Conservation (phyloP, 2,329 filamentous ascomycete species). For the Apiospora kogelbergensis region DNA sequence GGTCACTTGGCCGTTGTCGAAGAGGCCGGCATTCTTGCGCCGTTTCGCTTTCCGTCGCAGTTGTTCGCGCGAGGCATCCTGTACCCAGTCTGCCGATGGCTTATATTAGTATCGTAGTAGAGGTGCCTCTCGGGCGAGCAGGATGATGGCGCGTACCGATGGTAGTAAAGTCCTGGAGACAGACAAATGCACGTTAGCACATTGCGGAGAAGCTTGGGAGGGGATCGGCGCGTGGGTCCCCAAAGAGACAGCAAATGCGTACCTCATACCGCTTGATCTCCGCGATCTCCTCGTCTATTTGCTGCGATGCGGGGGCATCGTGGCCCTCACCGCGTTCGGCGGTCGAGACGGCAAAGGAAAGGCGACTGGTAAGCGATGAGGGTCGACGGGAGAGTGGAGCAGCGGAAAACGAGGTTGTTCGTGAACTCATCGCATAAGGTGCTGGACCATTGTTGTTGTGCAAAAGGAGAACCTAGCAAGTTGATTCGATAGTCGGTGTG, state of each 20-base stretch:
- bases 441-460: constrained; percentile 37
- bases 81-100: constrained; percentile 78
- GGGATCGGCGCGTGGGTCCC: neutral
- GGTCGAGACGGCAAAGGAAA: constrained; percentile 67
- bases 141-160: constrained; percentile 58
- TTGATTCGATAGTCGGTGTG: neutral
- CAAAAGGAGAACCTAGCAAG: neutral
- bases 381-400: constrained; percentile 47
- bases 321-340: constrained; percentile 62
- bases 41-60: constrained; percentile 74
- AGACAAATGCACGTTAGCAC: constrained; percentile 14
- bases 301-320: constrained; percentile 58
- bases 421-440: constrained; percentile 46
- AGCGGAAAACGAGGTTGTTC: constrained; percentile 55
- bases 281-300: constrained; percentile 91
- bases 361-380: constrained; percentile 59
- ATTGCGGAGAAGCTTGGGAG: neutral
- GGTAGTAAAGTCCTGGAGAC: constrained; percentile 80
- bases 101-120: neutral
- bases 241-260: constrained; percentile 20
- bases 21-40: constrained; percentile 68
- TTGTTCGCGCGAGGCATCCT: constrained; percentile 92
- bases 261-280: constrained; percentile 97
- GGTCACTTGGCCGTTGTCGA: constrained; percentile 63
- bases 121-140: neutral